Evolutionary conservation across 371 early-diverging fungal genomes (phyloP).

Genomic region (Lichtheimia ramosa): DNA sequence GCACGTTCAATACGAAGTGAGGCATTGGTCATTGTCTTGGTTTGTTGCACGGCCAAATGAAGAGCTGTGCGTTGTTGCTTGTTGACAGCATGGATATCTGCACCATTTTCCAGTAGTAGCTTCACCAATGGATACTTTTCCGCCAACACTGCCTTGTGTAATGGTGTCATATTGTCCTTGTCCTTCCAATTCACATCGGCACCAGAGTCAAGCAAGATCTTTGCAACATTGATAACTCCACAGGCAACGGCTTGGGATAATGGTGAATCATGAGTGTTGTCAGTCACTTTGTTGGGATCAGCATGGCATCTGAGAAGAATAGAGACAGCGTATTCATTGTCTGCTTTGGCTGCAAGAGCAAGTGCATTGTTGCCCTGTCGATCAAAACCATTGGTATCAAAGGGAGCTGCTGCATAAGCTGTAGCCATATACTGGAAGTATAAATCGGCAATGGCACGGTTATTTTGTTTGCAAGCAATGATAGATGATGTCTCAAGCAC

Average conservation of each 20-base stretch:
- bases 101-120: constrained; percentile 40
- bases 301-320: constrained; percentile 30
- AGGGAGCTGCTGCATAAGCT: too few relatives aligned
- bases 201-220: constrained; percentile 9
- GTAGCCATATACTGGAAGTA: constrained; percentile 8
- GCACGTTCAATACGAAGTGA: constrained; percentile 53
- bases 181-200: constrained; percentile 25
- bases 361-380: constrained; percentile 23
- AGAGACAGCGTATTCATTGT: constrained; percentile 23
- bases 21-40: constrained; percentile 53
- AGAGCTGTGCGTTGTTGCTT: constrained; percentile 45
- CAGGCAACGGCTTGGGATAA: not conserved
- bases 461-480: constrained; percentile 15
- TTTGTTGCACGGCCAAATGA: constrained; percentile 51
- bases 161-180: constrained; percentile 14
- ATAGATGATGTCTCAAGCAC: constrained; percentile 25
- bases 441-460: constrained; percentile 4
- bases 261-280: not conserved
- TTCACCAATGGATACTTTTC: constrained; percentile 42
- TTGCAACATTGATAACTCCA: constrained; percentile 2
- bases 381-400: constrained; percentile 24
- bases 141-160: constrained; percentile 48
- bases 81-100: constrained; percentile 24
- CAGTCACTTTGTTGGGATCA: constrained; percentile 17
- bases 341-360: constrained; percentile 27